Base-by-base conservation (phyloP, 2,329 filamentous ascomycete genomes). In the Ophiognomonia clavigignenti-juglandacearum region DNA sequence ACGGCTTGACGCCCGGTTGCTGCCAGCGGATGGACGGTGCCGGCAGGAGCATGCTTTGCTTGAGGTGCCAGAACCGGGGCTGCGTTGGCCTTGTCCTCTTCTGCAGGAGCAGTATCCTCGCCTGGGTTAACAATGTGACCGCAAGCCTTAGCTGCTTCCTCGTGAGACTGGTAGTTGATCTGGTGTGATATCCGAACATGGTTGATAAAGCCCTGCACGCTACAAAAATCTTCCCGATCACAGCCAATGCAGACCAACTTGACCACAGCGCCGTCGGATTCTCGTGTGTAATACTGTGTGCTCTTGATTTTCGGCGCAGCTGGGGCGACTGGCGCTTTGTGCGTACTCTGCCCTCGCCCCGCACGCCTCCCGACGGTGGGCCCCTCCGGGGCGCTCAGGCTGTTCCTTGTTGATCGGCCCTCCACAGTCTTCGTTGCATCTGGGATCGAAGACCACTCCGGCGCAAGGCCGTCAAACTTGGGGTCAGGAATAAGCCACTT, bases 181-280 rank as follows among this genome's bases (percentile, higher is more conserved):
- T 86, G 87, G 68, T 98, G 93, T 22, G 91, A 90, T 58, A 98
- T 97, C 48, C 93, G 89, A 64, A 92, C 97, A 63, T 98, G 93
- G 62, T 98, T 98, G 70, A 98, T 93, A 68, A 97, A 97, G n/a
- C 93, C 93, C 66, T 97, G 93, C 0, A 91, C 95, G 69, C 91
- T 97, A 47, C 86, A 91, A 61, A 97, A 97, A 64, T 96, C 88
- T 63, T 89, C 88, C 54, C 92, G 80, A 41, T 89, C 78, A 66
- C 93, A 97, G 64, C 93, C 86, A 32, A 38, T 26, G 71, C 93
- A 98, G 53, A 95, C 85, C 40, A 97, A 77, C 67, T 95, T 95
- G 54, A 97, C 92, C 54, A 85, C 83, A 61, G 88, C 77, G 47
- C 88, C 88, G 66, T 97, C 91, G 45, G n/a, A n/a, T n/a, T n/a